Percentiles rank a stretch among this genome's conserved stretches.
Evolutionary conservation across 306 rosid species (phyloP).

Genomic region (Corylus heterophylla): DNA sequence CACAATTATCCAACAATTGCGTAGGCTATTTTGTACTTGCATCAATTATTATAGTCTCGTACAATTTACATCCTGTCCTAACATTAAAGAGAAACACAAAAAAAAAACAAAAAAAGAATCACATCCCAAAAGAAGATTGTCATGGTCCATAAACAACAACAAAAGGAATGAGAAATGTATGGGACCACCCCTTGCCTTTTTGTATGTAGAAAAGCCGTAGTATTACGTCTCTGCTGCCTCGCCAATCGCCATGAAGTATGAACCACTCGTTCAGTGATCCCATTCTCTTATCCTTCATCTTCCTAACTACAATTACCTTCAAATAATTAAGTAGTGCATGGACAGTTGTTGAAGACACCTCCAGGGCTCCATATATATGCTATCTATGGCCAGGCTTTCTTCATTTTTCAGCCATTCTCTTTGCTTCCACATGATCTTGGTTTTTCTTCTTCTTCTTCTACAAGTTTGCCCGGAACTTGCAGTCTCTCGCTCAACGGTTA

Average conservation of each 20-base stretch:
- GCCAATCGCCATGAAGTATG: background rate
- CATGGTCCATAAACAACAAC: too few relatives aligned
- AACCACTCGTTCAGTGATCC: background rate
- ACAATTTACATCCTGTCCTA: background rate
- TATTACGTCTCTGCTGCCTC: background rate
- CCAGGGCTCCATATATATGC: too few relatives aligned
- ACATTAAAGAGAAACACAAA: too few relatives aligned
- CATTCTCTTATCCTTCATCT: background rate
- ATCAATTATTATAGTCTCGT: background rate
- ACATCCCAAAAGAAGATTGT: too few relatives aligned
- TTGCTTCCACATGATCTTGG: background rate
- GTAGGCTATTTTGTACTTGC: background rate
- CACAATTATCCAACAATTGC: background rate
- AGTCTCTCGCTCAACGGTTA: constrained; percentile 21
- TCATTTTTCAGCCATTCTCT: background rate
- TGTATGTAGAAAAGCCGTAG: background rate
- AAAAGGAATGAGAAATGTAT: too few relatives aligned
- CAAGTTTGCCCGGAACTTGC: constrained; percentile 18
- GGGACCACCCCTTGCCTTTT: background rate
- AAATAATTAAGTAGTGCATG: background rate
- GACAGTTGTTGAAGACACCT: background rate
- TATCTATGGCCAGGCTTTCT: background rate
- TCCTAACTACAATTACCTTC: background rate
- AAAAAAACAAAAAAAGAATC: too few relatives aligned
- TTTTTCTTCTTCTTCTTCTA: constrained; percentile 16